Base-by-base conservation (phyloP, 345 rosid genomes). In the Lepidium didymum region DNA sequence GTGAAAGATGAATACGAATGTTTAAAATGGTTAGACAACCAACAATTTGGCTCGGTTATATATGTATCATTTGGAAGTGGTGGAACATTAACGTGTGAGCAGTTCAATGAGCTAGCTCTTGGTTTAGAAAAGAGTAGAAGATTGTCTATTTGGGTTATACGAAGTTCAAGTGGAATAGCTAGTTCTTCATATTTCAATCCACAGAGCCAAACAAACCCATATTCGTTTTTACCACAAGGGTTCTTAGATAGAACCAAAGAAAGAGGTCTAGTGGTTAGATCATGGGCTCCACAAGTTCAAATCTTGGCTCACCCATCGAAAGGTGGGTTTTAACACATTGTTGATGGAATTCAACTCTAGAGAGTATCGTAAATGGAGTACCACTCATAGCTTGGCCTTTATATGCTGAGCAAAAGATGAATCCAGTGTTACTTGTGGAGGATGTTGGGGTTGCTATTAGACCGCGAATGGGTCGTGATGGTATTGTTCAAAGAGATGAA, bases 51-150 rank as follows among this genome's bases (percentile, higher is more conserved):
- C 21, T 86, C 90, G 13, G 89, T 85, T 35, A 41, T 90, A 2
- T 86, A 77, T n/a, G 79, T 90, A 13, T 88, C 89, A 4, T 85
- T 88, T 40, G 97, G 97, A 10, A 88, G 96, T 14, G 91, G 91
- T 0, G 92, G 92, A 2, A 80, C 90, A 3, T 64, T 83, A 0
- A 68, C 89, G 4, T 9, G 10, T 11, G 68, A 58, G 18, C 78
- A 74, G 13, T 14, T 74, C 23, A 59, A 18, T 34, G 73, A 74
- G 72, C 72, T 74, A 0, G 78, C 78, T 49, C 23, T 51, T 3
- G 77, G 78, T 25, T 43, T 74, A 19, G 78, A 53, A 1, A 45
- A 35, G 23, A 43, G 62, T 10, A 63, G 10, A 7, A 56, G 44
- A 36, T 44, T 62, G 34, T 74, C 67, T 62, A 21, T 74, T 14